Evolutionary conservation across 2,329 filamentous ascomycete species (phyloP), one percentile per base, ranked within the genome.

Genomic region (Chaetomium globosum): DNA sequence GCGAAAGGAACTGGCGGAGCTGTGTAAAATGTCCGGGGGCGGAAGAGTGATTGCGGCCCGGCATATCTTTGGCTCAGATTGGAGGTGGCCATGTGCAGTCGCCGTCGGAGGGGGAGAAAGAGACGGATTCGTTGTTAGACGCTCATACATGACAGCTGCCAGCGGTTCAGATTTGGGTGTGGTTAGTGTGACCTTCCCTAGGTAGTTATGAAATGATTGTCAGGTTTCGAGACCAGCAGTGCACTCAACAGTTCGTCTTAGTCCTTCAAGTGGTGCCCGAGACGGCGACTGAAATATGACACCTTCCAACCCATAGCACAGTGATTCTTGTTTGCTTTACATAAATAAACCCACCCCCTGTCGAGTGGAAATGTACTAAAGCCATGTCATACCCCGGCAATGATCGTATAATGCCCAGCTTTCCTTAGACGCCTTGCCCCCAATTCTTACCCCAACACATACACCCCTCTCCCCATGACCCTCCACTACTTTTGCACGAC

Each of bases 1-100:
- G 59, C 68, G 2, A 63, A 63, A 52, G 53, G 61, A 68, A 21
- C 19, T 70, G 55, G 67, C 67, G 3, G 63, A 62, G 16, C 19
- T 68, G 10, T 71, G 68, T 33, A 64, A 52, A n/a, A 46, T 51
- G 46, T 46, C 31, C 0, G 68, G 69, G 2, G 49, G 58, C 6
- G 59, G 59, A 9, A 54, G 49, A 36, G 59, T 54, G 31, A 54
- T 54, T 54, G 59, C 59, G 55, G 69, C 39, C 13, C 19, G 59
- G 39, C 39, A 61, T 16, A 55, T 55, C 31, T 16, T 16, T 61
- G 52, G 49, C 49, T 8, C 49, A 46, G 30, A 61, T 53, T 36
- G 21, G n/a, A 19, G 9, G 9, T 2, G 16, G 19, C 19, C 9
- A 33, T 4, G 7, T 16, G 21, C 12, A 19, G 12, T 30, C 21